Base-by-base conservation (phyloP, 1,284 basidiomycete species). In the Schizophyllum amplum region DNA sequence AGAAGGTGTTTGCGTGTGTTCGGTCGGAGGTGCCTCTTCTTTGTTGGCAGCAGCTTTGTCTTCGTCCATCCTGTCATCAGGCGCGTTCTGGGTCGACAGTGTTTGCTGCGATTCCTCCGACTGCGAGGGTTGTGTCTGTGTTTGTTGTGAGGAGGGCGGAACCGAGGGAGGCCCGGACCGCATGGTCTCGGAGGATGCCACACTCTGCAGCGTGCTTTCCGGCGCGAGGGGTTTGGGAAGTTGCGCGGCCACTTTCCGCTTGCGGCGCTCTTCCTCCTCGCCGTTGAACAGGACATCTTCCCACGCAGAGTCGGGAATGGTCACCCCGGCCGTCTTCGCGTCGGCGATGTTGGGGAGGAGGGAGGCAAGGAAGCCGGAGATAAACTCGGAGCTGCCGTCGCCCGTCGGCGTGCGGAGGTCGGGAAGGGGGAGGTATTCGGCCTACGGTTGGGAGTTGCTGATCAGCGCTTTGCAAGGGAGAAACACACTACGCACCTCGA, bases 341-440 rank as follows among this genome's bases (percentile, higher is more conserved):
- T 86, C 86, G 26, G 71, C 74, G 46, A 86, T 74, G 61, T 83
- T 85, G 9, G 88, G 88, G 24, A 91, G 75, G 23, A 90, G 76
- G 0, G 87, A 86, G 17, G 84, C 78, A 21, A 90, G 72, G 23
- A 90, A 72, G 63, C 86, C 86, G 2, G 87, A 87, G 11, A 91
- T 70, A 9, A 90, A 73, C 58, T 86, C 84, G 11, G 85, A 84
- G 6, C 83, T 83, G 27, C 83, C 83, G 53, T 86, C 83, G 5
- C 77, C 75, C 2, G 77, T 71, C 47, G 80, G 77, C 15, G 82
- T 81, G 59, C 79, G 79, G 57, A 88, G 76, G 25, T 76, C 76
- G 4, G 87, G 83, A 11, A 90, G 71, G 1, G 87, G 87, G 13
- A 90, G 76, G 65, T 90, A 90, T 67, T 90, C 87, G 5, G 86